Base-by-base conservation (phyloP, 192 early-diverging fungal genomes). In the Backusella morwellensis region DNA sequence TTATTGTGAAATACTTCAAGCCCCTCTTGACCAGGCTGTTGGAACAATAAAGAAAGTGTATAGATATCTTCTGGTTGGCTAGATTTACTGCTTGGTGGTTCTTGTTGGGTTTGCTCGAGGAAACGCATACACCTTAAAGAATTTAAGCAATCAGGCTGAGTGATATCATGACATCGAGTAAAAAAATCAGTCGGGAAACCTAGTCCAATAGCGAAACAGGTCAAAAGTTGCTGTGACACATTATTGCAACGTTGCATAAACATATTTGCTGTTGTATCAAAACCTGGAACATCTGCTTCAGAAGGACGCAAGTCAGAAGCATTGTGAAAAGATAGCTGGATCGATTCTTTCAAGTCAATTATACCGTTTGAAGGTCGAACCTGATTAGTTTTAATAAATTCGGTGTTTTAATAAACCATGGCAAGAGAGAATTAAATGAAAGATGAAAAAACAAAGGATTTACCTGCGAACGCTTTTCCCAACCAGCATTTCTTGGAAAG, bases 171-270 rank as follows among this genome's bases (percentile, higher is more conserved):
- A n/a, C 71, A 73, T 36, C 75, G 72, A 32, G 76, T 67, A 40
- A 81, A 81, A 35, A 81, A 81, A 67, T 81, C 80, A 19, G 42
- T 17, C 3, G 66, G 75, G n/a, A 81, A 81, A n/a, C 75, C 80
- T 19, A 81, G 47, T 6, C 80, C 80, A 38, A 69, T 68, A 3
- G 80, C 80, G 4, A 81, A 59, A 29, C 75, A 81, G 29, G 59
- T 42, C 38, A 81, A 44, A 12, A 81, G 66, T 26, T 74, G 75
- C 38, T 74, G 66, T n/a, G 80, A 81, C 19, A 81, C 75, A 19
- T 69, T 34, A 40, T 81, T 76, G 26, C 80, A 81, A 34, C 77
- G 54, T 11, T 70, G 11, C 80, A 81, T 81, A 47, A 81, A 77
- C 6, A 63, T 23, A 21, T 77, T 23, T 12, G 68, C 71, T 29